Evolutionary conservation across 2,329 filamentous ascomycete genomes (phyloP).

Genomic region (Aspergillus sp.): DNA sequence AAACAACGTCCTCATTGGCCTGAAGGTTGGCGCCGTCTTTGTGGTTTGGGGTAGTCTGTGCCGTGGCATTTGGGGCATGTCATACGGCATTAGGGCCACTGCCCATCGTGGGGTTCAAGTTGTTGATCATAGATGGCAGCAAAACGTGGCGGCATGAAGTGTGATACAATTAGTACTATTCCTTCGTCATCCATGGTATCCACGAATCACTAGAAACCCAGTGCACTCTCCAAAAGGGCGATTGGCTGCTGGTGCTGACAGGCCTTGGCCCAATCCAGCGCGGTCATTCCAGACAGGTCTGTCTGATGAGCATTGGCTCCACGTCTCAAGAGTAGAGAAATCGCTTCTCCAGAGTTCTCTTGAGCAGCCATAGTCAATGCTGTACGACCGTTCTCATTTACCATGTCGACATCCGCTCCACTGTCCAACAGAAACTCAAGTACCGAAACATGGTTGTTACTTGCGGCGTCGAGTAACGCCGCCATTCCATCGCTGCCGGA

Average conservation of each 20-base stretch:
- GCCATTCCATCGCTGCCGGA: constrained; percentile 2
- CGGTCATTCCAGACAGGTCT: constrained; percentile 1
- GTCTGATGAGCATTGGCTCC: not conserved
- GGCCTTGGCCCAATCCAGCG: constrained; percentile 6
- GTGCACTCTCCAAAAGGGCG: constrained; percentile 4
- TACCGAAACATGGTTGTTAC: not conserved
- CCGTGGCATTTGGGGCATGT: too few relatives aligned
- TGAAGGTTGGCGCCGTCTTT: not conserved
- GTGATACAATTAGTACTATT: too few relatives aligned
- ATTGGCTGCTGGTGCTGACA: constrained; percentile 1
- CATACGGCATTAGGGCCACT: too few relatives aligned
- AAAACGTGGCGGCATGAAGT: too few relatives aligned
- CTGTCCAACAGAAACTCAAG: constrained; percentile 1
- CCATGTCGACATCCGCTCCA: constrained; percentile 3
- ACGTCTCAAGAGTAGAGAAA: constrained; percentile 4
- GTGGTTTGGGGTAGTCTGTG: too few relatives aligned
- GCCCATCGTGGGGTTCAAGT: too few relatives aligned
- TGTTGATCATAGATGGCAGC: too few relatives aligned
- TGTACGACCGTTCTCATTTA: not conserved
- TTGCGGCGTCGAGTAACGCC: constrained; percentile 2
- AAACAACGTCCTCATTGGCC: constrained; percentile 1
- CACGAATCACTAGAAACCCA: too few relatives aligned
- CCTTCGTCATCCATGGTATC: too few relatives aligned
- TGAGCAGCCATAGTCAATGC: not conserved
- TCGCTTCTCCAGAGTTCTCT: not conserved